Base-by-base conservation (phyloP, 192 early-diverging fungal species). In the Backusella parvicylindrica region DNA sequence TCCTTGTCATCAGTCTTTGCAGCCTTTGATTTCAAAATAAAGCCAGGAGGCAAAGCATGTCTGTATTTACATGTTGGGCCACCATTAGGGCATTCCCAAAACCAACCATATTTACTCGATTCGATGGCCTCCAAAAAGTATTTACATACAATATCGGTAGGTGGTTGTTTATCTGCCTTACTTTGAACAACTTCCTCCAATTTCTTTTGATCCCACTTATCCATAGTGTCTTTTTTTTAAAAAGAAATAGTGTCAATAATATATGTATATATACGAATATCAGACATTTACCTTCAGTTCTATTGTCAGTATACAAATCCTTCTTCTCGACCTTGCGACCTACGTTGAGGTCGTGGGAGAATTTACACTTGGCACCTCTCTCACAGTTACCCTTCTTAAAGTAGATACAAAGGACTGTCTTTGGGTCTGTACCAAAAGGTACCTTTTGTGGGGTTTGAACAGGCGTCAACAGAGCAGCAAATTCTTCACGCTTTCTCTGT, bases 11-110 rank as follows among this genome's bases (percentile, higher is more conserved):
- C 81, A 60, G 85, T 89, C 84, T 94, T 91, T 76, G 94, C 92
- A 73, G 93, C 91, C 87, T 98, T 97, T 74, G 91, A 92, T 79
- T 98, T 98, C 33, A 99, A 84, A 6, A 98, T 88, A 78, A 95
- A 99, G 9, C 98, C 98, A 47, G 94, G 95, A 32, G 98, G 98
- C 81, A 99, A 86, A 64, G 96, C 96, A 79, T 99, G 98, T 70
- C 91, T 86, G 81, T 99, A 99, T 86, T 96, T 98, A 87, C 98
- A 99, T 75, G 89, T 89, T 70, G 87, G 84, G 82, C 94, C 93
- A 74, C 96, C 96, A 77, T 96, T 97, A 38, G 98, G 98, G 81
- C 98, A 99, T 71, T 96, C 96, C 98, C 98, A 99, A 89, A 99
- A 99, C 98, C 97, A 98, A 66, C 96, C 97, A 84, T 98, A 99